Evolutionary conservation across 139 green algal species (phyloP).

Genomic region (Zygnema circumcarinatum): DNA sequence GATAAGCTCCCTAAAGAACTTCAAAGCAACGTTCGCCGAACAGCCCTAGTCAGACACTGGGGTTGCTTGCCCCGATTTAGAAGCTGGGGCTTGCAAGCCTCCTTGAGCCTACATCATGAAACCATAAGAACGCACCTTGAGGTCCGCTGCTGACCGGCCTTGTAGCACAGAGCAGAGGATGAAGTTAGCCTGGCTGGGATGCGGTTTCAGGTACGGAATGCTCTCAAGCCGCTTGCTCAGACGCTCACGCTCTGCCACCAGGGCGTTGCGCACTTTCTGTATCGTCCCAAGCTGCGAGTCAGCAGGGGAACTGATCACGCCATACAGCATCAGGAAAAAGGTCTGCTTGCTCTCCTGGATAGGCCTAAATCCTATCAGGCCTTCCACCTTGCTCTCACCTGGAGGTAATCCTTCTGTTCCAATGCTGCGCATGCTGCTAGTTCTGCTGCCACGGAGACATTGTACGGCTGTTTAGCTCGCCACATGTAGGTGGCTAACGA

Average conservation of each 20-base stretch:
- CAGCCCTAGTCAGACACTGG: neutral
- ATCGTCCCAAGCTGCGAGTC: too few relatives aligned
- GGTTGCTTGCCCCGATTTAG: neutral
- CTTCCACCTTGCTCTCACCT: too few relatives aligned
- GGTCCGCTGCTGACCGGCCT: constrained; percentile 59
- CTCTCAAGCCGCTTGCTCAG: constrained; percentile 73
- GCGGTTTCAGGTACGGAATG: constrained; percentile 89
- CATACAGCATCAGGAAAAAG: too few relatives aligned
- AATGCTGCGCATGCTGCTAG: constrained; percentile 80
- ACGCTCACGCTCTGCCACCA: constrained; percentile 83
- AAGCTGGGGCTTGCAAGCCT: neutral
- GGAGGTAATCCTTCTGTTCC: constrained; percentile 76
- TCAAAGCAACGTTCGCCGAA: neutral
- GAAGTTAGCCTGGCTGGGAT: constrained; percentile 94
- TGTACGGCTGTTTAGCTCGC: constrained; percentile 99
- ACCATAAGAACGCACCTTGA: constrained; percentile 49
- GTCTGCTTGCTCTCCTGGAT: too few relatives aligned
- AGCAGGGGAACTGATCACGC: too few relatives aligned
- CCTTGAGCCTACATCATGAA: neutral
- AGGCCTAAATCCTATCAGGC: too few relatives aligned
- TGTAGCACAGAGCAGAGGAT: constrained; percentile 81
- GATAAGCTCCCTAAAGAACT: neutral
- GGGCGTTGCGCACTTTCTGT: constrained; percentile 75
- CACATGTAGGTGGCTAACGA: constrained; percentile 88
- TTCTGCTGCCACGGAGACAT: constrained; percentile 94